phyloP scores from a whole-genome alignment of 1,284 basidiomycete genomes.

The Rhodotorula sp. region DNA sequence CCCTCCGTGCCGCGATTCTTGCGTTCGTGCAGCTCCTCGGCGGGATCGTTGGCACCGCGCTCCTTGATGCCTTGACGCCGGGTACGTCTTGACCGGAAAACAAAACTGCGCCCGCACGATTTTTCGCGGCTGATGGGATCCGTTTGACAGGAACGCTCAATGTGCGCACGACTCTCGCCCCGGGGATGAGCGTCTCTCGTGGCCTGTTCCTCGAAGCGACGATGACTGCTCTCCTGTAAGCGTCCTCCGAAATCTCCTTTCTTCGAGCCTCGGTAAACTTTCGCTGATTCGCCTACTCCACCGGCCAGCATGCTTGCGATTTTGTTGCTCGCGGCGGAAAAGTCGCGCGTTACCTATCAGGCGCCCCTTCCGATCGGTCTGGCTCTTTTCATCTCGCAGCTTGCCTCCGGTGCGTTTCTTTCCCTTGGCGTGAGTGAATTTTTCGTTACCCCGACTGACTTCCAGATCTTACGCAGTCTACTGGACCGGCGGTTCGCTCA shows the following conservation, averaged over 20 bases:
- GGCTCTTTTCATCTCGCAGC: constrained; percentile 64
- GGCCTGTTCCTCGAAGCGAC: constrained; percentile 49
- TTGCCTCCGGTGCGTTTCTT: constrained; percentile 52
- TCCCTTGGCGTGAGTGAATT: background rate
- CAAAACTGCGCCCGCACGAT: too few species aligned
- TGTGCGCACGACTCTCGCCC: constrained; percentile 3
- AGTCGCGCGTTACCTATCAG: constrained; percentile 66
- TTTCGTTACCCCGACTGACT: too few species aligned
- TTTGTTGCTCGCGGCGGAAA: constrained; percentile 30
- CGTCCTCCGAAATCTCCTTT: background rate
- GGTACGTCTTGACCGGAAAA: too few species aligned
- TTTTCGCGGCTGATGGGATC: too few species aligned
- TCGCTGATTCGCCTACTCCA: background rate
- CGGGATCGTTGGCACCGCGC: constrained; percentile 31
- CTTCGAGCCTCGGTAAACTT: background rate
- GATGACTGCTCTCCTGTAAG: constrained; percentile 6
- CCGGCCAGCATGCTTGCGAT: constrained; percentile 1
- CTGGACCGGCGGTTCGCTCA: background rate
- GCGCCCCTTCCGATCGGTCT: constrained; percentile 63
- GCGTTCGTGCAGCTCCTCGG: constrained; percentile 52
- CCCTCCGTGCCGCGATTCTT: constrained; percentile 63
- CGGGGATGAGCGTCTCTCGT: background rate
- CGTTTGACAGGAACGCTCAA: constrained; percentile 5
- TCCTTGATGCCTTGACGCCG: too few species aligned
- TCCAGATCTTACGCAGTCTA: background rate